Conservation (phyloP, 106 monocot species). For the Dioscorea zingiberensis region DNA sequence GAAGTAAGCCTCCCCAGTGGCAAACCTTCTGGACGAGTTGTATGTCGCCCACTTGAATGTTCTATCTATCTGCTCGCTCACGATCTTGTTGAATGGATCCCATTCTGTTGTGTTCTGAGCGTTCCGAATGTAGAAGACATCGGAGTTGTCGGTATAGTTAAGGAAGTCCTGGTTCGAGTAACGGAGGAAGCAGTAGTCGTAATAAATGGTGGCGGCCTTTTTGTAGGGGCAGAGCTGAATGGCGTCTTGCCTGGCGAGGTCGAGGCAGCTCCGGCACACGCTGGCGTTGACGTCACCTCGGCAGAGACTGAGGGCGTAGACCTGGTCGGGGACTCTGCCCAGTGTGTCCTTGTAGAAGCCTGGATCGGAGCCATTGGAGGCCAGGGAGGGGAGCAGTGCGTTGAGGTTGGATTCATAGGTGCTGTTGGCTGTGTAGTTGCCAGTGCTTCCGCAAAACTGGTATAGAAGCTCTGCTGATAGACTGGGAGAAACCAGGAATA, state of each 20-base stretch:
- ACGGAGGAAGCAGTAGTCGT: slow-evolving; percentile 18
- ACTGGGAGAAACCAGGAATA: too few relatives aligned
- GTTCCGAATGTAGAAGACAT: too few relatives aligned
- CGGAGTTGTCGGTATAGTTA: background rate
- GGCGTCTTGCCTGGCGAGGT: background rate
- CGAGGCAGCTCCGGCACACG: slow-evolving; percentile 7
- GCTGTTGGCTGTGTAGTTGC: slow-evolving; percentile 6
- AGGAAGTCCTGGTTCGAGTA: slow-evolving; percentile 8
- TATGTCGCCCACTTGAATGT: too few relatives aligned
- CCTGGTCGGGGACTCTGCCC: slow-evolving; percentile 2
- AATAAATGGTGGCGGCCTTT: slow-evolving; percentile 4
- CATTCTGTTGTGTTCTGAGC: too few relatives aligned
- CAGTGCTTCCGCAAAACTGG: background rate
- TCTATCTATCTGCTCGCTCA: too few relatives aligned
- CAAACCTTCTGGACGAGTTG: too few relatives aligned
- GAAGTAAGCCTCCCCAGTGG: too few relatives aligned
- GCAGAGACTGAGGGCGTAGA: slow-evolving; percentile 20
- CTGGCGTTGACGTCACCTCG: slow-evolving; percentile 2
- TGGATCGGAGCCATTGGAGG: background rate
- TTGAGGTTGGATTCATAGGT: slow-evolving; percentile 13
- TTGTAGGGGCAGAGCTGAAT: background rate
- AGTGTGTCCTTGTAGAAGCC: slow-evolving; percentile 8
- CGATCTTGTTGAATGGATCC: too few relatives aligned
- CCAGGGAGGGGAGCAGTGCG: slow-evolving; percentile 8
- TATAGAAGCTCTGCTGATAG: background rate